Base-by-base conservation (phyloP, 2,329 filamentous ascomycete species). In the Metarhizium album region DNA sequence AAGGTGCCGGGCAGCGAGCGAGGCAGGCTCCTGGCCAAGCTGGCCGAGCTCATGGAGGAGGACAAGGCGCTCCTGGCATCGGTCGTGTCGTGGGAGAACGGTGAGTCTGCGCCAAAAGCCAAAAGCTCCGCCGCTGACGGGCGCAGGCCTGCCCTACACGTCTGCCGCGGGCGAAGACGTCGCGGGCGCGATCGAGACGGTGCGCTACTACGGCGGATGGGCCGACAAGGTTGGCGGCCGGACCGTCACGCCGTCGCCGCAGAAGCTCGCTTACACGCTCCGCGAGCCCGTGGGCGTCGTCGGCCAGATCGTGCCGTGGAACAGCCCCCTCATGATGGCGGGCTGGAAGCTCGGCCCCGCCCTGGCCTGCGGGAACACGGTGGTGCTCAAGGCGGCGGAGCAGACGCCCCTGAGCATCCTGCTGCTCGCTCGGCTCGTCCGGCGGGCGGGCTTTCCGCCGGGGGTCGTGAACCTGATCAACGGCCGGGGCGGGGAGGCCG, bases 11-110 rank as follows among this genome's bases (percentile, higher is more conserved):
- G 72, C 4, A 80, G 80, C 7, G 82, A 85, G 29, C 80, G 87
- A 33, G 86, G 85, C 38, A 74, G 74, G 33, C 65, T 91, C 49
- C 77, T 93, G 73, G 75, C 75, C 64, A 86, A 83, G 62, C 77
- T 93, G 14, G 82, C 84, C 11, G 78, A 86, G 47, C 71, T 93
- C 24, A 71, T 90, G 22, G 82, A 87, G 55, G 64, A 82, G 61
- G 74, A 91, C 62, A 74, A 72, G 27, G 70, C 72, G 37, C 50
- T 59, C 0, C 61, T 76, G 3, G 72, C 72, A 4, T 74, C 73
- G 1, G 65, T 75, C 6, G 87, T 94, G 68, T 87, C 88, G 0
- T 91, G 86, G 86, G 87, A 93, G 62, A 90, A 90, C 58, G 87
- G 85, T 64, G 67, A 67, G 52, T n/a, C n/a, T n/a, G n/a, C n/a